Evolutionary conservation across 495 filamentous ascomycete species (phyloP).

Genomic region (Stereocaulon alpinum): DNA sequence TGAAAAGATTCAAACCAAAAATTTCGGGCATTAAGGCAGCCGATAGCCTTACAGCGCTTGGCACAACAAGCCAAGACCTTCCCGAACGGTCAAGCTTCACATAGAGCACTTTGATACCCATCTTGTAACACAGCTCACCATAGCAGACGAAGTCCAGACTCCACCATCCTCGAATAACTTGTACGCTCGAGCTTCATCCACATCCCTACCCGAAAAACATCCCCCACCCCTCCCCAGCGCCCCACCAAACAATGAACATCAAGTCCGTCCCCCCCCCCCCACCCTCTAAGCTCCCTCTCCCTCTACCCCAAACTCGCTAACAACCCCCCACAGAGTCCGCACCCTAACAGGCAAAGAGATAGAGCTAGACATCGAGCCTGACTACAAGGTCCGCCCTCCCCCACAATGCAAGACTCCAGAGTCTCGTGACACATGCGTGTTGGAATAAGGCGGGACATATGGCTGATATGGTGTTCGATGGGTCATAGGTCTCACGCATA

Average conservation of each 20-base stretch:
- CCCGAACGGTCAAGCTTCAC: too few species aligned
- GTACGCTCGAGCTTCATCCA: background rate
- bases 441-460: background rate
- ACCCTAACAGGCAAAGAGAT: slow-evolving; percentile 98
- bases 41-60: too few species aligned
- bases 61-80: too few species aligned
- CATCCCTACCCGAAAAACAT: background rate
- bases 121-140: too few species aligned
- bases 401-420: background rate
- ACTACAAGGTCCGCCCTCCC: slow-evolving; percentile 61
- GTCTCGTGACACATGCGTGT: background rate
- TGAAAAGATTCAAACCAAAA: too few species aligned
- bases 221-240: background rate
- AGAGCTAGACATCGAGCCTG: slow-evolving; percentile 88
- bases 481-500: slow-evolving; percentile 68
- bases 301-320: background rate
- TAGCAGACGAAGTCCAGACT: too few species aligned
- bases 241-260: slow-evolving; percentile 8
- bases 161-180: too few species aligned
- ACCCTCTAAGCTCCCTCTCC: background rate
- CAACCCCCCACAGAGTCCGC: slow-evolving; percentile 58
- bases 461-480: background rate
- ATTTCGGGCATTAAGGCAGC: too few species aligned
- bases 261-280: slow-evolving; percentile 1
- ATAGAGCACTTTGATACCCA: too few species aligned